phyloP scores from a whole-genome alignment of 768 basidiomycete genomes.

The Mrakia hoshinonis region DNA sequence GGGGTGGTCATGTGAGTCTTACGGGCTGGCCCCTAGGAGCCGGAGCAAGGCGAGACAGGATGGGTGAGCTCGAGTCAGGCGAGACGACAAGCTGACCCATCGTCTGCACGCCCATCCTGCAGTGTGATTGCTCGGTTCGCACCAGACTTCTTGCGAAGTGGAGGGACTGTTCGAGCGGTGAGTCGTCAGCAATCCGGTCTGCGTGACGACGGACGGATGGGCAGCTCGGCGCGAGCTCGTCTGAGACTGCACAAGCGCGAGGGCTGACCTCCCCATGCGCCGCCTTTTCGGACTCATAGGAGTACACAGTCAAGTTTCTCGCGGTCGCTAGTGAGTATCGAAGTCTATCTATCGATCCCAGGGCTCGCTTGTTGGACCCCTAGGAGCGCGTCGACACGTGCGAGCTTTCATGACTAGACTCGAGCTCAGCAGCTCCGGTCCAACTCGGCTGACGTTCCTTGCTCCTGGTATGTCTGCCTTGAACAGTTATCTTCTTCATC shows the following conservation, averaged over 20 bases:
- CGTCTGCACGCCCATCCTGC: no score
- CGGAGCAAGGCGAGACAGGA: not conserved
- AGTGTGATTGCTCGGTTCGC: constrained; percentile 34
- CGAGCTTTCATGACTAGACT: no score
- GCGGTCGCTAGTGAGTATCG: constrained; percentile 32
- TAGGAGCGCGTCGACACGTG: not conserved
- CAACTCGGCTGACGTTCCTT: no score
- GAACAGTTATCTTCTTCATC: constrained; percentile 35
- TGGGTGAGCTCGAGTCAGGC: not conserved
- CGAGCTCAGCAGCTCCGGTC: no score
- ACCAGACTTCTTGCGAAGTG: constrained; percentile 35
- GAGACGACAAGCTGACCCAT: not conserved
- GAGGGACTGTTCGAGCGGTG: constrained; percentile 33
- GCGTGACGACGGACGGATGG: not conserved
- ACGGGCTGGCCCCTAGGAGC: not conserved
- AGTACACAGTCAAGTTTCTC: constrained; percentile 37
- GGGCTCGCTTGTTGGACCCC: no score
- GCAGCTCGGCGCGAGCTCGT: not conserved
- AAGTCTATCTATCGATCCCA: no score
- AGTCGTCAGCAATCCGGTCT: not conserved
- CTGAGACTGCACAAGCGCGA: not conserved
- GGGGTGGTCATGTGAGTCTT: constrained; percentile 24
- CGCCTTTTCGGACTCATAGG: not conserved
- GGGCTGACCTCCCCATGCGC: not conserved
- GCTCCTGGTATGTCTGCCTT: not conserved